Evolutionary conservation across 1,284 basidiomycete genomes (phyloP), one percentile per base, ranked within the genome.

Genomic region (Microbotryum saponariae): DNA sequence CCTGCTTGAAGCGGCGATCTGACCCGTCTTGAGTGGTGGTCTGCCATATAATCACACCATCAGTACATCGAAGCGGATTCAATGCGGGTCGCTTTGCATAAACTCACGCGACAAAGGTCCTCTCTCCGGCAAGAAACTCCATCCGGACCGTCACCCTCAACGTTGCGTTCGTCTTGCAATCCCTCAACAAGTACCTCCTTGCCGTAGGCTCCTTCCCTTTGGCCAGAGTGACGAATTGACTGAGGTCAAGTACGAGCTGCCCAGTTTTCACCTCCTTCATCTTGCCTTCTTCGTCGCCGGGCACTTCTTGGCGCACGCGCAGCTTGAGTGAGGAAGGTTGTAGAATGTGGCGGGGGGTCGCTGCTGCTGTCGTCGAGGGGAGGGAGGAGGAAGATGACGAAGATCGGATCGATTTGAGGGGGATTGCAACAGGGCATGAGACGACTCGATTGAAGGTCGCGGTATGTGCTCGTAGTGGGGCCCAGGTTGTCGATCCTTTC

Each of bases 81-180:
- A 16, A 25, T n/a, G 9, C 16, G 12, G 6, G 6, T 27, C 37
- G 2, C 37, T 16, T 37, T 37, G 37, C 16, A 18, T 3, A 4
- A 18, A 57, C 70, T 52, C 23, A 71, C 70, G 68, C 67, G 23
- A 63, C 53, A 54, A 62, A 72, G 31, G 61, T 47, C 10, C 58
- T 54, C 37, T 70, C 69, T 0, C 70, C 70, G 14, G 63, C 64
- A 6, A 72, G 45, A 58, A 62, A 68, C 31, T 71, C 63, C 67
- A 72, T 66, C 61, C 63, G 68, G 54, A 72, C 67, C 33, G 66
- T 66, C 10, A 72, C 60, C 18, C 67, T 49, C 12, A 72, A 47
- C 18, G 68, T 65, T 16, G 71, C 67, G 29, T 72, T 72, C 31
- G 69, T 71, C 58, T 68, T 69, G 55, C 71, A 67, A 14, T 66